Evolutionary conservation across 371 early-diverging fungal species (phyloP).

Genomic region (Rhizopus sp.): DNA sequence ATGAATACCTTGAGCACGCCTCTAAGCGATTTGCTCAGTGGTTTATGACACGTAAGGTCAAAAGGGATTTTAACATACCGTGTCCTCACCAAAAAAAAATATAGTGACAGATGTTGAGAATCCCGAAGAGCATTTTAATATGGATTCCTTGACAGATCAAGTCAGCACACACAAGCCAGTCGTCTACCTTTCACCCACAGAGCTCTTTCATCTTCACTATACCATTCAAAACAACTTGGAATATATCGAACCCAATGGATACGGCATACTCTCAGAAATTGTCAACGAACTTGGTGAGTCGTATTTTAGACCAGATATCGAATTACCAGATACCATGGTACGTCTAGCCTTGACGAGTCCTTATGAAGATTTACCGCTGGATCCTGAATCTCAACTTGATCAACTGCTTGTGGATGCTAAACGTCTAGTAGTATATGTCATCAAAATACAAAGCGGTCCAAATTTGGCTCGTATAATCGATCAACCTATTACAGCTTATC

Average conservation of each 20-base stretch:
- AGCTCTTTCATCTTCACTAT: slow-evolving; percentile 87
- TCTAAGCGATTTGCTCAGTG: slow-evolving; percentile 77
- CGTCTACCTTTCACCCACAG: slow-evolving; percentile 87
- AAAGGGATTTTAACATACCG: too few species aligned
- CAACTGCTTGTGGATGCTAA: slow-evolving; percentile 89
- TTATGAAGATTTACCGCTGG: slow-evolving; percentile 64
- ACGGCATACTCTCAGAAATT: slow-evolving; percentile 80
- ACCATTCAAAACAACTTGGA: slow-evolving; percentile 78
- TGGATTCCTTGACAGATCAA: slow-evolving; percentile 88
- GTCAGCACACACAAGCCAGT: slow-evolving; percentile 82
- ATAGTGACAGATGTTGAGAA: slow-evolving; percentile 80
- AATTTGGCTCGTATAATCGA: slow-evolving; percentile 84
- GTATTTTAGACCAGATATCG: slow-evolving; percentile 57
- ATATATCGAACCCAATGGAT: slow-evolving; percentile 53
- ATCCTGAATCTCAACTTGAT: slow-evolving; percentile 63
- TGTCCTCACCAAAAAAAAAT: neutral
- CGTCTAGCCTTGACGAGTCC: slow-evolving; percentile 71
- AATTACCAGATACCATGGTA: slow-evolving; percentile 66
- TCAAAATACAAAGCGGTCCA: slow-evolving; percentile 82
- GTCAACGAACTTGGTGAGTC: slow-evolving; percentile 84
- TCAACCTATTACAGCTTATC: slow-evolving; percentile 65
- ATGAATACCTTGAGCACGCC: slow-evolving; percentile 78
- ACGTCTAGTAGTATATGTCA: slow-evolving; percentile 78
- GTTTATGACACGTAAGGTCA: slow-evolving; percentile 63
- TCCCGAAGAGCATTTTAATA: slow-evolving; percentile 88